Percentiles rank a stretch among this genome's conserved stretches.
These are phyloP conservation scores for Mycena kentingensis DNA, from an alignment of 768 basidiomycete species.

Conservation along the genomic window DNA sequence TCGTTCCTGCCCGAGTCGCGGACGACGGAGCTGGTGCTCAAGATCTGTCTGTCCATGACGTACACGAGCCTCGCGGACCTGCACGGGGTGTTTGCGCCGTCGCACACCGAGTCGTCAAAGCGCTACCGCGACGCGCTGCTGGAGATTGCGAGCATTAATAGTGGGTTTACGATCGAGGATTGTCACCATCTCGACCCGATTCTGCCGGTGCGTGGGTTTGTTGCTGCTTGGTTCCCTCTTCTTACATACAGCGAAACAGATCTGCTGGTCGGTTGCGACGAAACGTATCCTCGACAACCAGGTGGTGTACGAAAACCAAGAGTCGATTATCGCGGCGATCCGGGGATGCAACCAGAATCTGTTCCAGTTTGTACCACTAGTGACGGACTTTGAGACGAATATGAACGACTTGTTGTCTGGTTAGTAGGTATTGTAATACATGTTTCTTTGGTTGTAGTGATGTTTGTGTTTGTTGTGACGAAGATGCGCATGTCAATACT, in stretches of 20 bases:
- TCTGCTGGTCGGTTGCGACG: slow-evolving; percentile 22
- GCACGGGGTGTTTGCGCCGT: slow-evolving; percentile 19
- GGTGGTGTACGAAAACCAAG: slow-evolving; percentile 22
- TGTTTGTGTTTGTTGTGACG: background rate
- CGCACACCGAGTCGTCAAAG: slow-evolving; percentile 16
- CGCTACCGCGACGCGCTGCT: slow-evolving; percentile 17
- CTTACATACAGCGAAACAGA: background rate
- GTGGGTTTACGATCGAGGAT: slow-evolving; percentile 19
- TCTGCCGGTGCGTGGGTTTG: slow-evolving; percentile 9
- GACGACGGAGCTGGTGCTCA: slow-evolving; percentile 9
- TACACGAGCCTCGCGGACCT: slow-evolving; percentile 18
- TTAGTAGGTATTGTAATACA: background rate
- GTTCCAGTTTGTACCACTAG: slow-evolving; percentile 10
- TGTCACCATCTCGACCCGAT: slow-evolving; percentile 20
- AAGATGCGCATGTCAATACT: no score
- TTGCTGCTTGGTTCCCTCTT: background rate
- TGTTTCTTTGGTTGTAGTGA: background rate
- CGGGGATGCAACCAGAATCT: slow-evolving; percentile 20
- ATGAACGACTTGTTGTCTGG: background rate
- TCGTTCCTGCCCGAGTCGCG: slow-evolving; percentile 20
- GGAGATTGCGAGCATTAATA: slow-evolving; percentile 21
- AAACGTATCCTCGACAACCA: slow-evolving; percentile 16
- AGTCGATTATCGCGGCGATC: slow-evolving; percentile 19
- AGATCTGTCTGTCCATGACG: slow-evolving; percentile 13
- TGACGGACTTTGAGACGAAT: slow-evolving; percentile 12